Base-by-base conservation (phyloP, 2,329 filamentous ascomycete species). In the Aspergillus amoenus region DNA sequence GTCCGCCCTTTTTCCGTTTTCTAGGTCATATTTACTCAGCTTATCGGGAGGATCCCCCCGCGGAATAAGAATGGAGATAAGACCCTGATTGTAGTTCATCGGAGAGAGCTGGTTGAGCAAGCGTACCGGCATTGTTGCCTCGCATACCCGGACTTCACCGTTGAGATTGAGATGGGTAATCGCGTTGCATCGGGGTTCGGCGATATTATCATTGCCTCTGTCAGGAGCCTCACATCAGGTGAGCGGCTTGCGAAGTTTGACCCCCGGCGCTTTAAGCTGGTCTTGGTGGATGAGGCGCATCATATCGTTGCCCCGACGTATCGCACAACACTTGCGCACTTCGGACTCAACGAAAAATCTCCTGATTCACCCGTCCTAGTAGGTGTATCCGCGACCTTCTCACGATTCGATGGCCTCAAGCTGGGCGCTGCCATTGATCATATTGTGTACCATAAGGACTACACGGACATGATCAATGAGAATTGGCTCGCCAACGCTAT, bases 231-330 rank as follows among this genome's bases (percentile, higher is more conserved):
- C 65, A 85, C 82, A 7, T 95, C 90, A 5, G 84, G 85, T 12
- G 84, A 88, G 52, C 84, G 94, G 2, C 81, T 97, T n/a, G 70
- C 74, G 37, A 97, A 96, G 70, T 97, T 93, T 67, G 85, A 95
- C 63, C 89, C 92, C 0, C 74, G 73, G 0, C 79, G 79, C 7
- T 97, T 93, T 80, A 99, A 99, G 75, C 84, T 99, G 0, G 79
- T 99, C 0, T 82, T 99, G 3, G 93, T 99, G 4, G 94, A 99
- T 63, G 94, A 99, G 75, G 94, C 93, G 4, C 94, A 99, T 72
- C 94, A 99, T 73, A 96, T 97, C 52, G 93, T 97, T 44, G 90
- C 94, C 0, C 82, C 85, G 2, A 86, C 87, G 7, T 97, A 97
- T 68, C 80, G 95, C 60, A 82, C 83, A 42, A 82, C 87, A 0